Base-by-base conservation (phyloP, 164 flowering plant genomes). In the Umbellularia californica region DNA sequence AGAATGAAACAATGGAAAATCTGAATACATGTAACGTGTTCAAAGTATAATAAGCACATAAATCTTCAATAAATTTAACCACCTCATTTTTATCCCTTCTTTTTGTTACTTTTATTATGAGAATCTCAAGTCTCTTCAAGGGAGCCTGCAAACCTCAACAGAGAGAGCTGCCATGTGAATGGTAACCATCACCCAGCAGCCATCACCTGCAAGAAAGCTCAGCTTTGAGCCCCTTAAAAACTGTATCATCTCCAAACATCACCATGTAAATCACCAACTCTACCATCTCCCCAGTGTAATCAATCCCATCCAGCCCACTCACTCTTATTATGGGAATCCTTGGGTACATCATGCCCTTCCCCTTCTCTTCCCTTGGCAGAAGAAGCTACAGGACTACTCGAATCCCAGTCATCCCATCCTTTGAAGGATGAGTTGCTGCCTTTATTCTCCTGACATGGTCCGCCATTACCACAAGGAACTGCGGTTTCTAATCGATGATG, bases 401-500 rank as follows among this genome's bases (percentile, higher is more conserved):
- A 1, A 51, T 62, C 79, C 82, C 82, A 73, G 17, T 73, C 79
- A 64, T 76, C 79, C 77, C 82, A 79, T 25, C 70, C 79, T 71
- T 28, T 70, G 24, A 65, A 66, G 20, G 72, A 60, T 41, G 50
- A 58, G 22, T 71, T 63, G 28, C 68, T 23, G 11, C 12, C 11
- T 50, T 47, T 67, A 58, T 20, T 10, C n/a, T 71, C 69, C 68
- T 74, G 58, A 14, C 35, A 58, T 35, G 58, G 11, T 24, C 68
- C 22, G 58, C 17, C 70, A n/a, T 50, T 7, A 52, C n/a, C 88
- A 55, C 60, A 15, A 55, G 60, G 20, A 14, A 14, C 17, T 2
- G 12, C 60, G 3, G n/a, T 20, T 14, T 58, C 25, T 33, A 60
- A 24, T 74, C 52, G 62, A n/a, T 55, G 3, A 10, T 52, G 33